These are phyloP conservation scores for Calonectria pauciramosa DNA, from an alignment of 2,329 filamentous ascomycete species.

Conservation along the genomic window DNA sequence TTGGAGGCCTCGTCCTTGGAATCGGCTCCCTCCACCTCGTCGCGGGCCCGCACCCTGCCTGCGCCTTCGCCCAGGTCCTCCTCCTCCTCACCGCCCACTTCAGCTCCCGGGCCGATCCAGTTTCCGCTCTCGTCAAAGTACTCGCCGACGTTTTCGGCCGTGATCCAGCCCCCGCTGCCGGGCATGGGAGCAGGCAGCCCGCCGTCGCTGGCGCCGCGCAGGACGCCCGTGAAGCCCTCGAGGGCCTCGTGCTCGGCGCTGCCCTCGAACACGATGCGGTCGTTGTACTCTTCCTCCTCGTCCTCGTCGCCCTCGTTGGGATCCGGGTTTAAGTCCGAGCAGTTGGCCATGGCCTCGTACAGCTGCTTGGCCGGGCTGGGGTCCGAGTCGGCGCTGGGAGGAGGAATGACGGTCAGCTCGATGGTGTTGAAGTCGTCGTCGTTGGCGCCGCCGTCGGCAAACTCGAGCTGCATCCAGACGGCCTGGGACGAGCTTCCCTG, in stretches of 20 bases:
- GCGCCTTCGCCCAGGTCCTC: constrained; percentile 74
- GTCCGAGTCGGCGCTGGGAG: constrained; percentile 42
- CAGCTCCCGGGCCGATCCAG: constrained; percentile 69
- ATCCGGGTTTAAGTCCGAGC: constrained; percentile 83
- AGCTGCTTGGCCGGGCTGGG: constrained; percentile 57
- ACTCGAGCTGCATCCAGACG: constrained; percentile 78
- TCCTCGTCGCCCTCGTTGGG: constrained; percentile 71
- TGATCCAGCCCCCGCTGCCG: constrained; percentile 87
- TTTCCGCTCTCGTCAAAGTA: constrained; percentile 87
- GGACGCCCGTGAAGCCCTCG: constrained; percentile 70
- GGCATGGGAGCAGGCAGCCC: constrained; percentile 77
- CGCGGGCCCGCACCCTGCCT: constrained; percentile 67
- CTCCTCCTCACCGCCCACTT: constrained; percentile 56
- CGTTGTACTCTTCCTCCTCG: constrained; percentile 67
- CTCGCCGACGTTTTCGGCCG: constrained; percentile 88
- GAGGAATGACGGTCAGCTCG: constrained; percentile 76
- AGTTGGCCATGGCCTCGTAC: constrained; percentile 79
- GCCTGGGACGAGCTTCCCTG: constrained; percentile 57
- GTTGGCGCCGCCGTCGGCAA: constrained; percentile 69
- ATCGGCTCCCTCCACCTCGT: constrained; percentile 66
- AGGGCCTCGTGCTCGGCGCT: constrained; percentile 63
- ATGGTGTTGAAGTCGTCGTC: constrained; percentile 76
- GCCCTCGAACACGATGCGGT: constrained; percentile 70
- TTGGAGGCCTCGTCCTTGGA: constrained; percentile 57
- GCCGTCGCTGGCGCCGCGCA: constrained; percentile 61